Evolutionary conservation across 441 rosid species (phyloP), one percentile per base, ranked within the genome.

Genomic region (Pelargonium cotyledonis): DNA sequence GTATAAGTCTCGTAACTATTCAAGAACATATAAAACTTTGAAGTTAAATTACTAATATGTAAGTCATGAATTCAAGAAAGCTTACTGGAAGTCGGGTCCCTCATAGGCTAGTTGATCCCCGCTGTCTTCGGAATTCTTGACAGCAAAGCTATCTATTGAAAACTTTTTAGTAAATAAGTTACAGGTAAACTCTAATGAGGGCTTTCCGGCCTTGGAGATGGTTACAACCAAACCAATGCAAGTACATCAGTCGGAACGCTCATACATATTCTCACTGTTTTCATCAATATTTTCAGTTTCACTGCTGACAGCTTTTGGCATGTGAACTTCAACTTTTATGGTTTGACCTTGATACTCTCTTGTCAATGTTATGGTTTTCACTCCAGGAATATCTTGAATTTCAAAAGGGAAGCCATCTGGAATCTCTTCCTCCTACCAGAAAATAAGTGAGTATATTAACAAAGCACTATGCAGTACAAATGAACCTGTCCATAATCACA

Each of bases 61-160:
- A 5, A 64, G 29, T 41, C 11, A 51, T 5, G 18, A 8, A 18
- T n/a, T 0, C 41, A 6, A 14, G 38, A 51, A 73, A 12, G 49
- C 91, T 94, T 86, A 94, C 97, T 82, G 71, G 81, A 89, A 94
- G 70, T 85, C 84, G 70, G 98, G 97, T 26, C 98, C 97, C 69
- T 85, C 95, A 55, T 89, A 94, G 9, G 87, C 87, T 67, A 83
- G 69, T 35, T 86, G 75, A 47, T 86, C 89, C 66, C 80, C 85
- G 0, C 58, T 51, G 29, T 26, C 29, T 26, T 26, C 29, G 29
- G 5, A 49, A 63, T 75, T 84, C 70, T 81, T 85, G 68, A 85
- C 81, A 1, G 88, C 73, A 78, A 91, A 73, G 72, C 83, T 79
- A 63, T 89, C 93, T 3, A 94, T 88, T 0, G 73, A 65, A 68